Conservation (phyloP, 2,329 filamentous ascomycete species). For the Epichloe gansuensis region DNA sequence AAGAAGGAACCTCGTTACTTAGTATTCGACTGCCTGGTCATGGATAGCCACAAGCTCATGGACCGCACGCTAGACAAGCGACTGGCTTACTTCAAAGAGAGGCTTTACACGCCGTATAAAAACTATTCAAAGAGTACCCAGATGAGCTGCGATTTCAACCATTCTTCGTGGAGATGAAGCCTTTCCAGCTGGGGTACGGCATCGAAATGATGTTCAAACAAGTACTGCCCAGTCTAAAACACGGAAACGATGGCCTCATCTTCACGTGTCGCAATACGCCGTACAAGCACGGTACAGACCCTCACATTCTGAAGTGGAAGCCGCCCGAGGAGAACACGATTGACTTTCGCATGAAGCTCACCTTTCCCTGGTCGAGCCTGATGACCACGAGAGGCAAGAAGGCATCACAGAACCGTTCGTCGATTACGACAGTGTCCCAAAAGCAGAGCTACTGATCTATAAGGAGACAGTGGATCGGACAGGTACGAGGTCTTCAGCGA, state of each 20-base stretch:
- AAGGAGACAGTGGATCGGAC: slow-evolving; percentile 38
- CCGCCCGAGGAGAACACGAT: slow-evolving; percentile 89
- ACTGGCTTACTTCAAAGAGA: slow-evolving; percentile 71
- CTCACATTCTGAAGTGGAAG: slow-evolving; percentile 96
- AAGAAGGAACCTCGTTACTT: slow-evolving; percentile 65
- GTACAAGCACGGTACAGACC: slow-evolving; percentile 85
- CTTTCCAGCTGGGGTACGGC: slow-evolving; percentile 79
- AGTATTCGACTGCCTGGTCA: slow-evolving; percentile 83
- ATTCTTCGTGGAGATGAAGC: slow-evolving; percentile 78
- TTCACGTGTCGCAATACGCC: slow-evolving; percentile 87
- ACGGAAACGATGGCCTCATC: slow-evolving; percentile 93
- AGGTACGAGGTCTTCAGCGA: slow-evolving; percentile 54
- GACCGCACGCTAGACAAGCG: slow-evolving; percentile 77
- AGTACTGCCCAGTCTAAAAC: slow-evolving; percentile 69
- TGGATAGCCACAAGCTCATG: slow-evolving; percentile 67
- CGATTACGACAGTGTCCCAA: slow-evolving; percentile 72
- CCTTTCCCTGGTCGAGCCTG: slow-evolving; percentile 63
- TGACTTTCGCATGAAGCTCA: slow-evolving; percentile 72
- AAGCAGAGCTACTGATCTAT: slow-evolving; percentile 60
- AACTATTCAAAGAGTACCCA: slow-evolving; percentile 52
- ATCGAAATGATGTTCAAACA: slow-evolving; percentile 87
- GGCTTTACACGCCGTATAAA: slow-evolving; percentile 61
- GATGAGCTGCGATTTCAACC: slow-evolving; percentile 58
- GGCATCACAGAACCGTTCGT: slow-evolving; percentile 49
- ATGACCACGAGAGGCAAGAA: slow-evolving; percentile 54